These are phyloP conservation scores for Macrotyloma uniflorum DNA, from an alignment of 306 rosid species.

Conservation along the genomic window DNA sequence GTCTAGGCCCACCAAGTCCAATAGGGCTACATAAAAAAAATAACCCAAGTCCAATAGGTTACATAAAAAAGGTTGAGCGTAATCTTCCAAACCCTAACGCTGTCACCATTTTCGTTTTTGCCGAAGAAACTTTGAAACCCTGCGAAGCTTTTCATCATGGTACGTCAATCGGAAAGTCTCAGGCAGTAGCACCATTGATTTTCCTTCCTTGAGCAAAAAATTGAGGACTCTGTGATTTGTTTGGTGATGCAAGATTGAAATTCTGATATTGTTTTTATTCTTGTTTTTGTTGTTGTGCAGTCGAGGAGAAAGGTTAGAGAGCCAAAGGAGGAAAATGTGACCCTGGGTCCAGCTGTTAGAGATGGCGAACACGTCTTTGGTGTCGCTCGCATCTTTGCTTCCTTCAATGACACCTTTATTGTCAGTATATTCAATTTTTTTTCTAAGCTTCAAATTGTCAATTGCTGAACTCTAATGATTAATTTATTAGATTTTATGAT, in stretches of 20 bases:
- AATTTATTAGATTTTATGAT: background rate
- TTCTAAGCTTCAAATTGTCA: background rate
- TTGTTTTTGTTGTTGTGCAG: background rate
- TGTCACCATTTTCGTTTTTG: too few species aligned
- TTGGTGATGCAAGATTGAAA: background rate
- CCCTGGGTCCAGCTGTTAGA: slow-evolving; percentile 79
- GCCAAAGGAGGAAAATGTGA: slow-evolving; percentile 86
- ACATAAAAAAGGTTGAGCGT: too few species aligned
- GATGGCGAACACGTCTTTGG: slow-evolving; percentile 89
- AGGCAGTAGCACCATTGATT: background rate
- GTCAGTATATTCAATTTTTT: slow-evolving; percentile 46
- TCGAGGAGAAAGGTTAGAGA: slow-evolving; percentile 66
- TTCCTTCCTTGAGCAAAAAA: background rate
- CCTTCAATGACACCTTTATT: slow-evolving; percentile 84
- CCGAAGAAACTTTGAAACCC: background rate
- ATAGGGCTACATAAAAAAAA: too few species aligned
- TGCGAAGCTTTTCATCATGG: background rate
- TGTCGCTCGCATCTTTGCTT: slow-evolving; percentile 80
- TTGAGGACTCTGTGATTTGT: background rate
- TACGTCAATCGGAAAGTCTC: background rate
- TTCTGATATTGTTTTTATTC: background rate
- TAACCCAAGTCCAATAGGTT: background rate
- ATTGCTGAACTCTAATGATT: background rate
- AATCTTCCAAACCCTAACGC: background rate
- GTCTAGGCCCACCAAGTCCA: too few species aligned